Percentiles rank a stretch among this genome's conserved stretches.
These are phyloP conservation scores for Leccinum olivaceopallidum DNA, from an alignment of 768 basidiomycete genomes.

Conservation along the genomic window DNA sequence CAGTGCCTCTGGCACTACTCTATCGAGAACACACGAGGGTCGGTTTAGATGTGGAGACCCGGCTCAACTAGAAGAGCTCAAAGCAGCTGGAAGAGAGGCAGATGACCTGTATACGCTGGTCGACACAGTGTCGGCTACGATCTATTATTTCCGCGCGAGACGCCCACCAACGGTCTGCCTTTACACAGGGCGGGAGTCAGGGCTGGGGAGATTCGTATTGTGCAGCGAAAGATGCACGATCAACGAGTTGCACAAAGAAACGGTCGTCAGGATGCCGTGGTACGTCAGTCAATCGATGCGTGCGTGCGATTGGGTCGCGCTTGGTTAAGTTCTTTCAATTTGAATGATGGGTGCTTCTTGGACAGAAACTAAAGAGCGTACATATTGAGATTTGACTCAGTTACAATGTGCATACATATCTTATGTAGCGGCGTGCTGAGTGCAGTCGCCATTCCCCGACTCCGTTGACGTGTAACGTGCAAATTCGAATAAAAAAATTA, in stretches of 20 bases:
- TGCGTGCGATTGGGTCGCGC: conserved; percentile 26
- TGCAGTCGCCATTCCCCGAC: no score
- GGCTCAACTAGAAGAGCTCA: conserved; percentile 8
- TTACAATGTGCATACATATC: no score
- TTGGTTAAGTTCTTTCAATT: conserved; percentile 6
- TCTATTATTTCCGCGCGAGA: conserved; percentile 27
- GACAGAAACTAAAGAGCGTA: no score
- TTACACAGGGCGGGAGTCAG: conserved; percentile 19
- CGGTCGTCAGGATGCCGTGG: conserved; percentile 27
- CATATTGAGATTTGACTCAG: no score
- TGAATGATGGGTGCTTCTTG: neutral
- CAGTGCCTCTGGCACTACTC: conserved; percentile 19
- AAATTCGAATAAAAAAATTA: no score
- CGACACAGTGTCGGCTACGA: conserved; percentile 22
- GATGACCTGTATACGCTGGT: conserved; percentile 25
- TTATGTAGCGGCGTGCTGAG: no score
- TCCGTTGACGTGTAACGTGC: no score
- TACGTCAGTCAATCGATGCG: conserved; percentile 19
- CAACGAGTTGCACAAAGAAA: conserved; percentile 26
- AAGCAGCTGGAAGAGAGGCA: neutral
- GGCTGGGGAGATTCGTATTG: conserved; percentile 22
- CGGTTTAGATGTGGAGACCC: conserved; percentile 20
- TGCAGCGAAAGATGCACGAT: conserved; percentile 23
- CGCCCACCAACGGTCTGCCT: conserved; percentile 28
- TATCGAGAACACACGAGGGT: conserved; percentile 8